Percentiles rank a stretch among this genome's conserved stretches.
phyloP scores from a whole-genome alignment of 768 basidiomycete species.

The Tylopilus sp. region DNA sequence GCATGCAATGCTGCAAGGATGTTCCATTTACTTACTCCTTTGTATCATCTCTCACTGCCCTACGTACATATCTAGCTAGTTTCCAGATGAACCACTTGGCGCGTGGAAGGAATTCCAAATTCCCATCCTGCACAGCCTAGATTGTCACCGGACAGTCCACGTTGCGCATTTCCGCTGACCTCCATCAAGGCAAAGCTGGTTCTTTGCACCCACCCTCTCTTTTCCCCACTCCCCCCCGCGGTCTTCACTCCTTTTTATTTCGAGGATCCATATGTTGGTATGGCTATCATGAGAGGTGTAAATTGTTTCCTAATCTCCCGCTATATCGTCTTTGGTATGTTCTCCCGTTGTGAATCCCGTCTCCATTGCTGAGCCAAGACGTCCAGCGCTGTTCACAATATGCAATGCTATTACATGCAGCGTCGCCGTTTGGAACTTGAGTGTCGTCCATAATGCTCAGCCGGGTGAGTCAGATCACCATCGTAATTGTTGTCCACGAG shows the following conservation, averaged over 20 bases:
- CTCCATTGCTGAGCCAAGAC: background rate
- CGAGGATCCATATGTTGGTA: slow-evolving; percentile 27
- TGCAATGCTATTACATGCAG: slow-evolving; percentile 65
- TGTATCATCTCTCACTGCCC: slow-evolving; percentile 8
- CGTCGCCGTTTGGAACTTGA: slow-evolving; percentile 67
- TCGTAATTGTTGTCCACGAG: background rate
- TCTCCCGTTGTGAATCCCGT: background rate
- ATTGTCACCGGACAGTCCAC: slow-evolving; percentile 1
- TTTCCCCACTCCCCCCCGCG: slow-evolving; percentile 32
- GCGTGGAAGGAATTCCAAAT: background rate
- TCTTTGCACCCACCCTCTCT: slow-evolving; percentile 19
- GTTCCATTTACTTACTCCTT: slow-evolving; percentile 1
- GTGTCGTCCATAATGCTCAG: slow-evolving; percentile 39
- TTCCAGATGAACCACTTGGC: background rate
- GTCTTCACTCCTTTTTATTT: slow-evolving; percentile 10
- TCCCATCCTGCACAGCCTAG: slow-evolving; percentile 21
- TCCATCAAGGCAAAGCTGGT: slow-evolving; percentile 25
- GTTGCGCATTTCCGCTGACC: slow-evolving; percentile 4
- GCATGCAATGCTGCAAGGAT: slow-evolving; percentile 21
- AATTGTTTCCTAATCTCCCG: slow-evolving; percentile 47
- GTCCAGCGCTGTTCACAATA: slow-evolving; percentile 54
- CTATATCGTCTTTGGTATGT: slow-evolving; percentile 57
- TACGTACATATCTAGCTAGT: slow-evolving; percentile 16
- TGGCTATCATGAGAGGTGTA: slow-evolving; percentile 38
- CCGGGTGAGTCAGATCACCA: slow-evolving; percentile 45